Evolutionary conservation across 1,284 basidiomycete species (phyloP).

Genomic region (Melampsora americana): DNA sequence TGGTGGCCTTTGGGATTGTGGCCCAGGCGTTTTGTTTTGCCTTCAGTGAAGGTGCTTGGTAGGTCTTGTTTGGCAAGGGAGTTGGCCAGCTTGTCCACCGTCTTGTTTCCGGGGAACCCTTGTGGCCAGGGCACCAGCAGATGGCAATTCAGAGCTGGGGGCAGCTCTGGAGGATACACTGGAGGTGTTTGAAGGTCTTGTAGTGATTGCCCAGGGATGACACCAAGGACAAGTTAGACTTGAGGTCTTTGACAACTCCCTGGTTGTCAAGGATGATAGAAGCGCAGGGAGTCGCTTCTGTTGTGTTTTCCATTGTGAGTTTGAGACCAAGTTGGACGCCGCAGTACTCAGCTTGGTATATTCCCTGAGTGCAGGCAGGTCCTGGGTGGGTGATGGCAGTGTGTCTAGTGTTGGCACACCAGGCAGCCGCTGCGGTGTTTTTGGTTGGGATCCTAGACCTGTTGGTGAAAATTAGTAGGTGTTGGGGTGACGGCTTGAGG

Average conservation of each 20-base stretch:
- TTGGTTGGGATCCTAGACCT: constrained; percentile 2
- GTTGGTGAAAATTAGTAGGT: neutral
- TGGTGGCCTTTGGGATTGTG: too few relatives aligned
- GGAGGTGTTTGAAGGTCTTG: too few relatives aligned
- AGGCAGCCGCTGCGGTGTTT: constrained; percentile 5
- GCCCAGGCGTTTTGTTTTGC: too few relatives aligned
- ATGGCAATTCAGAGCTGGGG: neutral
- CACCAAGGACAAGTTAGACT: neutral
- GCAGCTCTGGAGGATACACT: too few relatives aligned
- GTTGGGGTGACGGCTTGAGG: neutral
- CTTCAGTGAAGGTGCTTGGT: too few relatives aligned
- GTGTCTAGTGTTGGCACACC: neutral
- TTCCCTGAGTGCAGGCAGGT: neutral
- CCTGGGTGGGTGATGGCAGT: too few relatives aligned
- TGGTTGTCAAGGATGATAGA: constrained; percentile 17
- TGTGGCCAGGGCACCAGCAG: neutral
- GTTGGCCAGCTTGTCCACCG: neutral
- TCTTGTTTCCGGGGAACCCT: neutral
- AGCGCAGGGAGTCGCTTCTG: neutral
- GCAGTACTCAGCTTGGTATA: neutral
- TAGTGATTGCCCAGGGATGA: neutral
- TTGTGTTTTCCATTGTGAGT: neutral
- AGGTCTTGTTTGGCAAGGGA: neutral
- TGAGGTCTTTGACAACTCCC: neutral
- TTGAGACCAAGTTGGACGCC: neutral